Evolutionary conservation across 345 rosid genomes (phyloP).

Genomic region (Citrus reticulata): DNA sequence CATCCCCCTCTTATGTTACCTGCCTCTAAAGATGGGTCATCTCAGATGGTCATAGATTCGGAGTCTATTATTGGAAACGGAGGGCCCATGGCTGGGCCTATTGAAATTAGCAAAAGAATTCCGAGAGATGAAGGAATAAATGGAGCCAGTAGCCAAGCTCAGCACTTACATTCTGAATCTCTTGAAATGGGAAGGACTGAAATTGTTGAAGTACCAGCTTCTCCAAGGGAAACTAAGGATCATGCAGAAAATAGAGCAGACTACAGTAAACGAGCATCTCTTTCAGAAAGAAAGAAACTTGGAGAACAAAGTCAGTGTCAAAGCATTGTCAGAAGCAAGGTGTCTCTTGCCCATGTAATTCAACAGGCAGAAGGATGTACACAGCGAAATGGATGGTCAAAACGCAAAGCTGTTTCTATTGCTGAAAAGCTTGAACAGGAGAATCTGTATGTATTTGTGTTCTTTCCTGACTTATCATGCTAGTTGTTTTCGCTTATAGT

Average conservation of each 20-base stretch:
- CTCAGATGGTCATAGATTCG: constrained; percentile 24
- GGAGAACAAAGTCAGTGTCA: constrained; percentile 53
- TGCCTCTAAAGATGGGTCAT: constrained; percentile 36
- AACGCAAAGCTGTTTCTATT: constrained; percentile 72
- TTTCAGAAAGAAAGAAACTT: constrained; percentile 38
- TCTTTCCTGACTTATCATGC: background rate
- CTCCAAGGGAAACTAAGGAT: constrained; percentile 36
- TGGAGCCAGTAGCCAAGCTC: constrained; percentile 14
- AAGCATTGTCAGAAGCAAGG: constrained; percentile 92
- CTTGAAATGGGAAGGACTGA: constrained; percentile 49
- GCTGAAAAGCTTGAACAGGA: constrained; percentile 97
- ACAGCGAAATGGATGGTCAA: constrained; percentile 75
- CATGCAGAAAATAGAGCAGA: constrained; percentile 24
- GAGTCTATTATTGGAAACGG: constrained; percentile 16
- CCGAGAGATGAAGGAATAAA: constrained; percentile 8
- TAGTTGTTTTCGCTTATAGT: background rate
- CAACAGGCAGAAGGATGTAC: constrained; percentile 83
- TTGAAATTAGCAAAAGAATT: constrained; percentile 10
- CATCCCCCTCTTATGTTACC: constrained; percentile 36
- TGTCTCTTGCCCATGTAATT: constrained; percentile 80
- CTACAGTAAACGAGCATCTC: constrained; percentile 26
- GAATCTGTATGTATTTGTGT: constrained; percentile 61
- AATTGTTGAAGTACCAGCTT: constrained; percentile 62
- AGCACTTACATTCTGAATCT: constrained; percentile 16
- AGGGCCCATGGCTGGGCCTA: constrained; percentile 14